Evolutionary conservation across 2,329 filamentous ascomycete species (phyloP).

Genomic region (Claviceps fusiformis): DNA sequence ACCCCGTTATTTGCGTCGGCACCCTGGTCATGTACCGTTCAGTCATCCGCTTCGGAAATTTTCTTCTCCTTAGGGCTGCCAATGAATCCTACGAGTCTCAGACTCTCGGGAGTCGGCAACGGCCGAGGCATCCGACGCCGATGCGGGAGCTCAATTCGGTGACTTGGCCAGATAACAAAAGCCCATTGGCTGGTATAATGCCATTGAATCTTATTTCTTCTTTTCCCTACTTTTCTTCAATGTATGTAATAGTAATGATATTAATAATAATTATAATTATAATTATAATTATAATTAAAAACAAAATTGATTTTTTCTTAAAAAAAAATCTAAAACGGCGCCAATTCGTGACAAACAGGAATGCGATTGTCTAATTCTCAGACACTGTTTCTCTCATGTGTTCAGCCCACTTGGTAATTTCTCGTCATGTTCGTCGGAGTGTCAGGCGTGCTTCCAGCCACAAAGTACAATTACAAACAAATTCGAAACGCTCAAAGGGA

Average conservation of each 20-base stretch:
- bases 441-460: constrained; percentile 57
- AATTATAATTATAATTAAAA: too few species aligned
- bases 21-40: constrained; percentile 51
- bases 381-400: neutral
- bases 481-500: constrained; percentile 52
- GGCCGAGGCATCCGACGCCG: constrained; percentile 54
- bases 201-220: neutral
- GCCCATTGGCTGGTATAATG: neutral
- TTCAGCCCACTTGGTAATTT: neutral
- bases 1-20: constrained; percentile 51
- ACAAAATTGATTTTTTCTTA: too few species aligned
- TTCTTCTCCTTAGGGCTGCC: constrained; percentile 54
- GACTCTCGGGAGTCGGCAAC: constrained; percentile 81
- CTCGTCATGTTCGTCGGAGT: constrained; percentile 33
- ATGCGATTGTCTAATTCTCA: neutral
- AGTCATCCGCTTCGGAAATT: constrained; percentile 68
- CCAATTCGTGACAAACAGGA: neutral
- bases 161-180: constrained; percentile 54
- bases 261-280: too few species aligned
- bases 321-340: neutral
- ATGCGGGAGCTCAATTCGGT: constrained; percentile 45
- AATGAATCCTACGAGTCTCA: constrained; percentile 61
- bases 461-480: constrained; percentile 60
- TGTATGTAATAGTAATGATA: too few species aligned
- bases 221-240: neutral